phyloP scores from a whole-genome alignment of 139 green algal species.

The Chlamydomonas schloesseri region DNA sequence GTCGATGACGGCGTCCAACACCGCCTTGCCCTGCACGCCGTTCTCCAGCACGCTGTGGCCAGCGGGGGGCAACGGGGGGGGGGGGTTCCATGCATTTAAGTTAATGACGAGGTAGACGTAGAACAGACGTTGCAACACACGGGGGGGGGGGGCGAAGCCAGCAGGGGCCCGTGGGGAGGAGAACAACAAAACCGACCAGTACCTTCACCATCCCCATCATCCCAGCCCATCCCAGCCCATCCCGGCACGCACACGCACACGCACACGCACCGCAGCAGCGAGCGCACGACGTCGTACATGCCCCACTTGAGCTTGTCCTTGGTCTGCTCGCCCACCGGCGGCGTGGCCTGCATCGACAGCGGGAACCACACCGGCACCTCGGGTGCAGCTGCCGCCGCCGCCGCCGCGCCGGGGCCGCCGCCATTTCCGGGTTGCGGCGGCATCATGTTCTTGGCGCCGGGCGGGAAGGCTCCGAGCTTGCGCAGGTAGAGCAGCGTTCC shows the following conservation, averaged over 20 bases:
- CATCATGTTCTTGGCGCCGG: neutral
- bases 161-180: too few species aligned
- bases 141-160: too few species aligned
- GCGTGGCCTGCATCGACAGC: neutral
- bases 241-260: neutral
- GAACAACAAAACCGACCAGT: too few species aligned
- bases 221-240: too few species aligned
- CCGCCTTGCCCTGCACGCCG: slow-evolving; percentile 73
- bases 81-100: neutral
- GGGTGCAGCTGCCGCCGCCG: neutral
- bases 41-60: slow-evolving; percentile 72
- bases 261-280: slow-evolving; percentile 30
- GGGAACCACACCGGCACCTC: slow-evolving; percentile 48
- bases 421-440: neutral
- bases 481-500: slow-evolving; percentile 84
- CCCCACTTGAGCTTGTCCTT: slow-evolving; percentile 71
- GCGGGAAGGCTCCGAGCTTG: slow-evolving; percentile 56
- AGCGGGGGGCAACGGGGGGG: slow-evolving; percentile 55
- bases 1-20: slow-evolving; percentile 89
- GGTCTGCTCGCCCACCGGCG: slow-evolving; percentile 33
- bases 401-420: neutral
- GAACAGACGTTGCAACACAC: too few species aligned
- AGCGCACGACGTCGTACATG: slow-evolving; percentile 87
- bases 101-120: too few species aligned
- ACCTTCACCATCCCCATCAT: too few species aligned